Evolutionary conservation across 257 asterid species (phyloP).

Genomic region (Avicennia marina): DNA sequence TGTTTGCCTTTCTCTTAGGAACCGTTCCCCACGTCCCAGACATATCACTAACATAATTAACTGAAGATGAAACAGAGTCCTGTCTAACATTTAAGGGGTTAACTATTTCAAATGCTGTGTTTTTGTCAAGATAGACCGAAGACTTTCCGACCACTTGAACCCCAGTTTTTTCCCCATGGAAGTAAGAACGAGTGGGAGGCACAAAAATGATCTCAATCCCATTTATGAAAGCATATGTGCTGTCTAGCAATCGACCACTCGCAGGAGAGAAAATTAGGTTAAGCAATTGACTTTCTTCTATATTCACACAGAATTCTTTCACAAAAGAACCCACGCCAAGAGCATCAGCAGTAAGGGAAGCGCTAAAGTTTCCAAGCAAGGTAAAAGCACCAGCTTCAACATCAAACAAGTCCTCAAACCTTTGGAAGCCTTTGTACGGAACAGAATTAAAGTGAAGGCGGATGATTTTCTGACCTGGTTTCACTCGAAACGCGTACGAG

Average conservation of each 20-base stretch:
- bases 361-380: not conserved
- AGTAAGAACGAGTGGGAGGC: no score
- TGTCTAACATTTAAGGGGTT: no score
- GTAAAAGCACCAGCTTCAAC: not conserved
- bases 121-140: no score
- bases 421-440: not conserved
- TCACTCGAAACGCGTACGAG: not conserved
- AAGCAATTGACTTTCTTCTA: not conserved
- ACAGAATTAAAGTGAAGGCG: not conserved
- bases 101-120: no score
- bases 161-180: no score
- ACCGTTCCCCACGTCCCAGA: slow-evolving; percentile 24
- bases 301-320: not conserved
- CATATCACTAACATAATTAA: slow-evolving; percentile 24
- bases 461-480: not conserved
- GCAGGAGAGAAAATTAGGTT: not conserved
- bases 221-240: slow-evolving; percentile 11
- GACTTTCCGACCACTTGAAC: no score
- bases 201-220: slow-evolving; percentile 3
- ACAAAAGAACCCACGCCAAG: not conserved
- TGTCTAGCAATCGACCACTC: no score
- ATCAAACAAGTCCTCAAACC: not conserved
- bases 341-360: not conserved
- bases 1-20: slow-evolving; percentile 12
- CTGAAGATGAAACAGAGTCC: not conserved